Evolutionary conservation across 371 early-diverging fungal genomes (phyloP).

Genomic region (Fennellomyces sp.): DNA sequence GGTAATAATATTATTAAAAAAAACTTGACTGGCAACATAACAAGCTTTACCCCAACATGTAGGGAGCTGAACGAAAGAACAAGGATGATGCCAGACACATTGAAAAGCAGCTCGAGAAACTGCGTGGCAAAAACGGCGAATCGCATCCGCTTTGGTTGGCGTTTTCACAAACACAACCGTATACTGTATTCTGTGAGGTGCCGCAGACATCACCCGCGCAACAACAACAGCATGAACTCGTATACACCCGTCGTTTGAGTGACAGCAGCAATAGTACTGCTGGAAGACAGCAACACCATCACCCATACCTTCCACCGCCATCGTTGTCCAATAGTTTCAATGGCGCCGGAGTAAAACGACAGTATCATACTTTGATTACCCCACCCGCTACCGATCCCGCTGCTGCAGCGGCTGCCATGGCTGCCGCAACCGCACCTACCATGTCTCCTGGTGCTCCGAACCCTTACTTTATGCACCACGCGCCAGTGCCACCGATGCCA

Average conservation of each 20-base stretch:
- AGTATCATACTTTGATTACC: background rate
- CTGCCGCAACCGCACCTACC: background rate
- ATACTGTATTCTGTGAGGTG: conserved; percentile 33
- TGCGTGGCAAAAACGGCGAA: conserved; percentile 46
- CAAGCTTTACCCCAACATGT: background rate
- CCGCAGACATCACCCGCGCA: background rate
- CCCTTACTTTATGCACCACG: conserved; percentile 24
- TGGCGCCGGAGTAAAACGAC: background rate
- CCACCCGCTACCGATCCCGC: background rate
- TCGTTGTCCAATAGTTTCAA: background rate
- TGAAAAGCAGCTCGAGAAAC: conserved; percentile 61
- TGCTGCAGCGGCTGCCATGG: background rate
- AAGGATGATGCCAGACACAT: conserved; percentile 65
- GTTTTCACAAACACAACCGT: conserved; percentile 33
- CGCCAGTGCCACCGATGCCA: background rate
- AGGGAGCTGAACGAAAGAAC: conserved; percentile 67
- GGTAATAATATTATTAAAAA: no score
- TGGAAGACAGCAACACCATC: background rate
- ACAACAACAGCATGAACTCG: background rate
- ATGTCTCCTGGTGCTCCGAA: background rate
- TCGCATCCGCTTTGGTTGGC: conserved; percentile 47
- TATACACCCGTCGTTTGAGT: conserved; percentile 5
- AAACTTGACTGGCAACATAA: no score
- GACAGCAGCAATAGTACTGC: conserved; percentile 9
- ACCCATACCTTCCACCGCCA: background rate